These are phyloP conservation scores for Sporothrix luriei DNA, from an alignment of 2,329 filamentous ascomycete species.

Conservation along the genomic window DNA sequence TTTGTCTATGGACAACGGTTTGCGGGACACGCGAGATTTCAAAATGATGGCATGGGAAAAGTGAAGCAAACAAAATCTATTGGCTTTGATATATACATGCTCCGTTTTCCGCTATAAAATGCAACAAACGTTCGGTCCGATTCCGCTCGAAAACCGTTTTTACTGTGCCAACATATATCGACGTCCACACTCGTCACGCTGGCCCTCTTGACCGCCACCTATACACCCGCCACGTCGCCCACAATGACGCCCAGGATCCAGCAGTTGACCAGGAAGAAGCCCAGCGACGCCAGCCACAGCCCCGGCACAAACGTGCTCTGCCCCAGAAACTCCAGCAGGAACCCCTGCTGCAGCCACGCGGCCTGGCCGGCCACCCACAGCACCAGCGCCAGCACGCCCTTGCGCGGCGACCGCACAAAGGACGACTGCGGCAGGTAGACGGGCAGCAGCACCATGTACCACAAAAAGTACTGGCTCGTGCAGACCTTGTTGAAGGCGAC, in stretches of 20 bases:
- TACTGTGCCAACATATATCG: background rate
- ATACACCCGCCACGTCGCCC: constrained; percentile 53
- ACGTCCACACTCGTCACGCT: background rate
- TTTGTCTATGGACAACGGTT: no score
- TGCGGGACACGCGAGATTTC: no score
- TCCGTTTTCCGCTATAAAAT: background rate
- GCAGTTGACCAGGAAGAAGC: constrained; percentile 83
- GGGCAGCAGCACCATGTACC: constrained; percentile 93
- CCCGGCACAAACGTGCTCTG: constrained; percentile 82
- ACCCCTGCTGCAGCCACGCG: constrained; percentile 75
- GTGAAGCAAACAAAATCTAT: background rate
- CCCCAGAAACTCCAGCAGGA: constrained; percentile 76
- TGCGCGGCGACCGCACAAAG: constrained; percentile 60
- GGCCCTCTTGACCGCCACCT: background rate
- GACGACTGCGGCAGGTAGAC: constrained; percentile 84
- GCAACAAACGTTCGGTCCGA: background rate
- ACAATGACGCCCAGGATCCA: constrained; percentile 86
- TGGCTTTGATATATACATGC: background rate
- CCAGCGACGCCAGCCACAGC: constrained; percentile 72
- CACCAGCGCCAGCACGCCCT: constrained; percentile 66
- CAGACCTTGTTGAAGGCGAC: constrained; percentile 99
- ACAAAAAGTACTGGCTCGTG: constrained; percentile 98
- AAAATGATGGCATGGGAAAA: background rate
- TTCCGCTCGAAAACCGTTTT: no score
- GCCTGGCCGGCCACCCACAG: constrained; percentile 79